Evolutionary conservation across 2,329 filamentous ascomycete species (phyloP), one percentile per base, ranked within the genome.

Genomic region (Myriangium duriaei): DNA sequence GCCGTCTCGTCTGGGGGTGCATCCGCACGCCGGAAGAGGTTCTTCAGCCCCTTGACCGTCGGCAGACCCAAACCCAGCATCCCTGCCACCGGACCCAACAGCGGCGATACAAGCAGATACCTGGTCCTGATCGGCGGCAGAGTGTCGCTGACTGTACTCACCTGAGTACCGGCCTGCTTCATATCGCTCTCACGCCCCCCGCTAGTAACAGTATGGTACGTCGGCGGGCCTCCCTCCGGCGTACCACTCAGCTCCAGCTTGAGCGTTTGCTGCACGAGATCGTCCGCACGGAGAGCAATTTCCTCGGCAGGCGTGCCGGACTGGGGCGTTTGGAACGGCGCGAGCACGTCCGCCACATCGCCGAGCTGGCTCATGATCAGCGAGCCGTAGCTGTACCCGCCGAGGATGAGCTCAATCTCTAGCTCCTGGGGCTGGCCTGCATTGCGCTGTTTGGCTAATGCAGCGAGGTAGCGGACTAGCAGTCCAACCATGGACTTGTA

Each of bases 331-430:
- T 60, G 52, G 47, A 91, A 85, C 1, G 69, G 59, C 1, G 66
- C 56, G 15, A 84, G 58, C 17, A 92, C 72, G 0, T 50, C 51
- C 0, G 56, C 42, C 0, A 66, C 59, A 0, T 75, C 65, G 0
- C 85, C 83, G 0, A 93, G 68, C 41, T 79, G 75, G 1, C 72
- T 76, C 2, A 84, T 76, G 28, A 96, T 73, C 52, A 94, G 71
- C 4, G 85, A 83, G 30, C 91, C 91, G 56, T 95, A 95, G 0
- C 86, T 94, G 56, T 95, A 95, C 10, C 87, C 87, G 2, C 72
- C 79, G 5, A 91, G 64, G 4, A 94, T 49, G 1, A 78, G 45
- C 21, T 52, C 49, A 11, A 61, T 45, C 2, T 42, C 30, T 32
- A 42, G 4, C 11, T 12, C 34, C 29, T 30, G 17, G 37, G 14